Base-by-base conservation (phyloP, 2,329 filamentous ascomycete genomes). In the Fusarium oxysporum region DNA sequence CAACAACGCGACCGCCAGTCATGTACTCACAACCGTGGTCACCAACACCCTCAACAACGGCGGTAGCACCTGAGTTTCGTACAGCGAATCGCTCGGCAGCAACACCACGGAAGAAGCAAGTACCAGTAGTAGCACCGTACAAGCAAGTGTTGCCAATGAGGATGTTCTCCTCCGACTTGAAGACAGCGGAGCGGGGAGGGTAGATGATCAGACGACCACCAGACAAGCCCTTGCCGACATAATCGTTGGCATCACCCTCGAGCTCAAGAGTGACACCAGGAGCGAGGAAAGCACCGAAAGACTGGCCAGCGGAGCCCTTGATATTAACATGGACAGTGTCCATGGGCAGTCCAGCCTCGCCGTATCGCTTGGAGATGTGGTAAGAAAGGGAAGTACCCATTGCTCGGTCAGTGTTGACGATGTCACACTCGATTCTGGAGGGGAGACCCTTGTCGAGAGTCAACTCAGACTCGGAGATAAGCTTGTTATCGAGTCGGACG, bases 11-110 rank as follows among this genome's bases (percentile, higher is more conserved):
- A 80, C 96, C 96, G 81, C 96, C 96, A 79, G 96, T 98, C 96
- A 98, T 98, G 89, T 98, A 98, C 87, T 98, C 96, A 81, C 95
- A 98, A 71, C 94, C 93, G 82, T 98, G 96, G 82, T 98, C 96
- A 87, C 96, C 96, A 74, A 97, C 90, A 84, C 96, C 96, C 84
- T 98, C 96, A 71, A 98, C 95, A 73, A 98, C 93, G n/a, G 96
- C 95, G 33, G 92, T 97, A 56, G 94, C 96, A 84, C 96, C 96
- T 3, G 96, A 98, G 87, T 98, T 98, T 77, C 96, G 93, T 74
- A 98, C 96, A 70, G 95, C 95, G 82, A 98, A 98, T 79, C 96
- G 93, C 87, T 98, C 96, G 45, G 96, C 96, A 79, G 96, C 96
- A 71, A 97, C 91, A 89, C 96, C 96, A 72, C 96, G 93, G 94